Evolutionary conservation across 352 stramenopile species (phyloP).

Genomic region (Phytophthora ohioensis): DNA sequence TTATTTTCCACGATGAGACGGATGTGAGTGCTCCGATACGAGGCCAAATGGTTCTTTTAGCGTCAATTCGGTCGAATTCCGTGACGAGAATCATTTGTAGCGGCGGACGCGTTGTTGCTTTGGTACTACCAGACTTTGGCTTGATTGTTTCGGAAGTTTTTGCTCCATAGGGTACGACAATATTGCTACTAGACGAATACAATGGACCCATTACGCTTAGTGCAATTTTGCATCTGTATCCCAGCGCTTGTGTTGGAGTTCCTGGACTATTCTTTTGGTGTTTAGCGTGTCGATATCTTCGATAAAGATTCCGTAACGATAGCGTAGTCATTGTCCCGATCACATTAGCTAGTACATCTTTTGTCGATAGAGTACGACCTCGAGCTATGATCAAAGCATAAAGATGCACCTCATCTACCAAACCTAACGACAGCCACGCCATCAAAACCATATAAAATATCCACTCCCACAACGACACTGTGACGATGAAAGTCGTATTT

Average conservation of each 20-base stretch:
- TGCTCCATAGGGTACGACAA: no score
- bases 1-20: no score
- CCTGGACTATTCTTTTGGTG: slow-evolving; percentile 30
- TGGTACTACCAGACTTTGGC: no score
- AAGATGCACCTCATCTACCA: slow-evolving; percentile 31
- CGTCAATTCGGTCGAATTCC: no score
- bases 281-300: slow-evolving; percentile 19
- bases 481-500: slow-evolving; percentile 18
- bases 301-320: slow-evolving; percentile 36
- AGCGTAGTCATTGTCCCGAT: slow-evolving; percentile 37
- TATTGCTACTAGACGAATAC: not conserved
- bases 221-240: slow-evolving; percentile 32
- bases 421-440: slow-evolving; percentile 23
- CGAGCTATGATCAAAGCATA: slow-evolving; percentile 27
- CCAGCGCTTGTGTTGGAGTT: slow-evolving; percentile 27
- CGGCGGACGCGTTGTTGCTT: no score
- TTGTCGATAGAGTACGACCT: slow-evolving; percentile 31
- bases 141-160: no score
- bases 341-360: slow-evolving; percentile 38
- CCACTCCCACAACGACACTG: no score
- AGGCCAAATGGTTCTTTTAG: no score
- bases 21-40: no score
- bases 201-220: slow-evolving; percentile 22
- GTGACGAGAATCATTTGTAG: no score
- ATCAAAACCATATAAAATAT: no score